Conservation (phyloP, 2,329 filamentous ascomycete species). For the Orbilia blumenaviensis region DNA sequence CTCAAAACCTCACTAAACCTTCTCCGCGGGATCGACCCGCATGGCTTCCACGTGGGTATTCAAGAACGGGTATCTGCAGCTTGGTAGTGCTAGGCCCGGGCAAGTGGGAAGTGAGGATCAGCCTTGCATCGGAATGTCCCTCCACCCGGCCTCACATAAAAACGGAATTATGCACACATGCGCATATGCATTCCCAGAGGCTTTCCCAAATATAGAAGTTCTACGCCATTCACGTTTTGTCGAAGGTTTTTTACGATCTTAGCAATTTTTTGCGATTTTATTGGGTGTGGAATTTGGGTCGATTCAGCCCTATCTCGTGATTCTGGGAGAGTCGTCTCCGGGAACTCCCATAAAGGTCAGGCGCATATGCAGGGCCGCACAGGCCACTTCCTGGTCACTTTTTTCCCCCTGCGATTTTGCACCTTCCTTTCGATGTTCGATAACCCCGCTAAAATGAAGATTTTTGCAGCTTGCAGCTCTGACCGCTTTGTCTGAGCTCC, state of each 20-base stretch:
- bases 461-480: neutral
- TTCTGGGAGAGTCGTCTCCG: neutral
- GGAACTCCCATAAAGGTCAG: constrained; percentile 1
- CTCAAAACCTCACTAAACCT: neutral
- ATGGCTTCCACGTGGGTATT: constrained; percentile 45
- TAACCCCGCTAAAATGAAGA: neutral
- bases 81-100: constrained; percentile 27
- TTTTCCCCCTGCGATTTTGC: constrained; percentile 11
- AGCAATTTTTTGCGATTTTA: neutral
- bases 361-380: constrained; percentile 3
- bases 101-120: constrained; percentile 34
- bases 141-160: constrained; percentile 1
- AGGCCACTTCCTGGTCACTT: constrained; percentile 7
- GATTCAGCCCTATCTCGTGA: constrained; percentile 21
- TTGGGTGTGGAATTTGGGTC: too few relatives aligned
- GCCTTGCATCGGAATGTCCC: constrained; percentile 19
- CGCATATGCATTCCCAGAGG: too few relatives aligned
- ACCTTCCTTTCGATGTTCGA: constrained; percentile 4
- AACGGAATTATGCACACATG: constrained; percentile 20
- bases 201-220: constrained; percentile 9
- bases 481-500: neutral
- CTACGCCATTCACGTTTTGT: neutral
- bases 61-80: constrained; percentile 25
- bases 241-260: neutral
- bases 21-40: neutral